phyloP scores from a whole-genome alignment of 352 stramenopile species.

The Pythium insidiosum region DNA sequence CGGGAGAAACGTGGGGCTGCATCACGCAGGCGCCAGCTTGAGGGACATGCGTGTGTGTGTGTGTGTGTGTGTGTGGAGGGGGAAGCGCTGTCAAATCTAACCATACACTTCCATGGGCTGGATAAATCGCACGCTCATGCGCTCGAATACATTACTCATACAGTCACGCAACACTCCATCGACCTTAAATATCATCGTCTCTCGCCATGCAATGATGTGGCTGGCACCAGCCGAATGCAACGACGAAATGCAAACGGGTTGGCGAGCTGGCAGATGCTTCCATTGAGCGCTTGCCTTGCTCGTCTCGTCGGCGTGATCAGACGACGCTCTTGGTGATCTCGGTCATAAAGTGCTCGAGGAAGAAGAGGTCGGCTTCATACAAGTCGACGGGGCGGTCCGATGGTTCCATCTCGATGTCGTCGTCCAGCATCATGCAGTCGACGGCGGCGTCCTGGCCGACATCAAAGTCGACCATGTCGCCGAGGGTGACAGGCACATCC shows the following conservation, averaged over 20 bases:
- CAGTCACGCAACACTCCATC: too few relatives aligned
- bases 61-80: too few relatives aligned
- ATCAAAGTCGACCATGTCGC: conserved; percentile 40
- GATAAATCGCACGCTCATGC: too few relatives aligned
- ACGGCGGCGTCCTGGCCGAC: conserved; percentile 60
- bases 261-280: neutral
- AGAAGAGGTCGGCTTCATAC: conserved; percentile 74
- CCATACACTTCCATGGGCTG: too few relatives aligned
- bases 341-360: conserved; percentile 74
- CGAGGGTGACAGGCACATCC: conserved; percentile 30
- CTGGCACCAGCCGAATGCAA: too few relatives aligned
- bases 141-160: too few relatives aligned
- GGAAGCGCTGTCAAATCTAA: too few relatives aligned
- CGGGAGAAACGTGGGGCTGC: too few relatives aligned
- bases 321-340: conserved; percentile 48
- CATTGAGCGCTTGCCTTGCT: neutral
- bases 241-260: too few relatives aligned
- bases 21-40: too few relatives aligned
- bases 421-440: conserved; percentile 75
- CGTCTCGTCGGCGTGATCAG: conserved; percentile 4
- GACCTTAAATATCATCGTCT: neutral
- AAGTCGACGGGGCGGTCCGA: conserved; percentile 65
- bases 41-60: too few relatives aligned
- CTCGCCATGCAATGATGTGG: neutral
- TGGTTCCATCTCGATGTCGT: conserved; percentile 66